Conservation (phyloP, 768 basidiomycete genomes). For the Collybia mongolica region DNA sequence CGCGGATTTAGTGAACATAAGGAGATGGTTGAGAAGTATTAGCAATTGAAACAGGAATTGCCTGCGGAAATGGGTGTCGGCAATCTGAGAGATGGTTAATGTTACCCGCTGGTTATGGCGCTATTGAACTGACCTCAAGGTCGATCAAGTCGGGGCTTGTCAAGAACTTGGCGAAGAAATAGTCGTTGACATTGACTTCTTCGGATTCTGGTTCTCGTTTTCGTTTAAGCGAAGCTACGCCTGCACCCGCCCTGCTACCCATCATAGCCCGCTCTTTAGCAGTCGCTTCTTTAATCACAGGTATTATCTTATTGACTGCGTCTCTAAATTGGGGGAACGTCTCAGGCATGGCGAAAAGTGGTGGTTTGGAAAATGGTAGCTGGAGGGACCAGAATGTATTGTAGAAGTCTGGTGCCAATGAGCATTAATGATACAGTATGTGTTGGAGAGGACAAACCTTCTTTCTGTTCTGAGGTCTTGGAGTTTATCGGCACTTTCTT, state of each 20-base stretch:
- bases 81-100: conserved; percentile 50
- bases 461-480: conserved; percentile 50
- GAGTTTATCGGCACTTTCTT: conserved; percentile 24
- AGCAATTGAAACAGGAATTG: conserved; percentile 87
- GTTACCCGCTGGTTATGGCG: conserved; percentile 4
- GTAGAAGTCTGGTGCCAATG: conserved; percentile 62
- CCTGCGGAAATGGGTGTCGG: conserved; percentile 90
- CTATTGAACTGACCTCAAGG: conserved; percentile 62
- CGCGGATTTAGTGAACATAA: conserved; percentile 67
- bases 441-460: conserved; percentile 41
- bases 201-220: conserved; percentile 64
- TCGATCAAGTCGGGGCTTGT: conserved; percentile 86
- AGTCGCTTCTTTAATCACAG: conserved; percentile 82
- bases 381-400: conserved; percentile 90
- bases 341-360: conserved; percentile 56
- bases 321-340: conserved; percentile 67
- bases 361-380: conserved; percentile 78
- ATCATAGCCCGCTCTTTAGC: conserved; percentile 87
- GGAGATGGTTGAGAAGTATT: conserved; percentile 73
- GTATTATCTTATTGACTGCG: conserved; percentile 69
- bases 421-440: conserved; percentile 1
- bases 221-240: conserved; percentile 50
- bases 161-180: conserved; percentile 93
- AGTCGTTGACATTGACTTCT: conserved; percentile 60
- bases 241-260: conserved; percentile 58